phyloP scores from a whole-genome alignment of 2,329 filamentous ascomycete species.

The Domatiomyces globalis region DNA sequence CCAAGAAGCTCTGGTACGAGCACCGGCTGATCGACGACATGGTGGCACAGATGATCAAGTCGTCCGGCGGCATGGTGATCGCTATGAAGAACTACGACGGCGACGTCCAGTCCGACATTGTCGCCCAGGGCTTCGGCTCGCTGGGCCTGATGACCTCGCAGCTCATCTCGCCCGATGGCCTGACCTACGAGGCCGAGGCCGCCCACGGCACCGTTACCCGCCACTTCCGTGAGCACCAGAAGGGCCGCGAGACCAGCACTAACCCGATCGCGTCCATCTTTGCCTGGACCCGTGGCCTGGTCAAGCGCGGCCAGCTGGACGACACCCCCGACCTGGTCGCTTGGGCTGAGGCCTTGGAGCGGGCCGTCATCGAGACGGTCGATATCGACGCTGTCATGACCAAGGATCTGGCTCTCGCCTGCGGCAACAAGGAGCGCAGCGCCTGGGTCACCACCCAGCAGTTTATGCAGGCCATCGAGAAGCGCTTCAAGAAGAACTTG shows the following conservation, averaged over 20 bases:
- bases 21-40: conserved; percentile 98
- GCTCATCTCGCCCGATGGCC: conserved; percentile 88
- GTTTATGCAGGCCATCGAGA: conserved; percentile 88
- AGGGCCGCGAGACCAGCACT: conserved; percentile 90
- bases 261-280: conserved; percentile 99
- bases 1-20: conserved; percentile 95
- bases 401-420: conserved; percentile 93
- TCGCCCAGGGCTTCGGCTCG: conserved; percentile 95
- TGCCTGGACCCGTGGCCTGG: conserved; percentile 89
- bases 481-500: conserved; percentile 64
- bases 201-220: conserved; percentile 96
- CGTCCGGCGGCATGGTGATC: conserved; percentile 88
- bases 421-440: conserved; percentile 68
- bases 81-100: conserved; percentile 99
- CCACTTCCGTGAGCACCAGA: conserved; percentile 98
- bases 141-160: conserved; percentile 98
- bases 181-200: conserved; percentile 94
- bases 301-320: conserved; percentile 88
- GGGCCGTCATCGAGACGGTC: conserved; percentile 87
- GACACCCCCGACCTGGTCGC: conserved; percentile 78
- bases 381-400: conserved; percentile 95
- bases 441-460: conserved; percentile 85
- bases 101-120: conserved; percentile 96
- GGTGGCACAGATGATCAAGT: conserved; percentile 99
- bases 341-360: conserved; percentile 83